phyloP scores from a whole-genome alignment of 306 rosid genomes.

The Lablab purpureus region DNA sequence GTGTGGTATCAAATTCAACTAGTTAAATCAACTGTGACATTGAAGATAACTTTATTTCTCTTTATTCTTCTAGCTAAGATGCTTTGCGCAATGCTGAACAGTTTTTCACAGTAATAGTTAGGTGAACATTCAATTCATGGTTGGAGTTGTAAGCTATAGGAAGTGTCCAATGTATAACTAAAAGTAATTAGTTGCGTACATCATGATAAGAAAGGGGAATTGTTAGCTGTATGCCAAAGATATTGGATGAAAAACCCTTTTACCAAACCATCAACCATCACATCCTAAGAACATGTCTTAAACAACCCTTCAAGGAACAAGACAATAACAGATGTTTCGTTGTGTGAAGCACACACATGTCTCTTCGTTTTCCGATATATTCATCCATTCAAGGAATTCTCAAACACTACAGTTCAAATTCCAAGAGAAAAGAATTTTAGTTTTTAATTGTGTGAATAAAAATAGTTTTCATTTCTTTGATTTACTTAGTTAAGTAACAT shows the following conservation, averaged over 20 bases:
- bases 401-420: too few species aligned
- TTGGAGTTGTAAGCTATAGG: not conserved
- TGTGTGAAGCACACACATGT: conserved; percentile 12
- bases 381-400: not conserved
- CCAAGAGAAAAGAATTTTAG: too few species aligned
- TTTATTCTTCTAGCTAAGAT: not conserved
- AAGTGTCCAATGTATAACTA: conserved; percentile 1
- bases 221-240: not conserved
- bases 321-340: not conserved
- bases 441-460: too few species aligned
- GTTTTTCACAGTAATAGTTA: not conserved
- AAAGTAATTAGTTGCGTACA: not conserved
- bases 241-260: not conserved
- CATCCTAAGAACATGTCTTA: not conserved
- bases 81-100: not conserved
- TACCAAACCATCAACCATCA: not conserved
- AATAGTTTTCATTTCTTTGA: too few species aligned
- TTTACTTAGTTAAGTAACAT: too few species aligned
- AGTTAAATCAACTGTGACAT: not conserved
- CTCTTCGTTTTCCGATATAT: not conserved
- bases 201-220: not conserved
- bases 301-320: not conserved
- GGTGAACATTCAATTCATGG: conserved; percentile 12
- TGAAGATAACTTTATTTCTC: conserved; percentile 1
- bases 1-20: not conserved